Evolutionary conservation across 2,329 filamentous ascomycete genomes (phyloP).

Genomic region (Verticillium alfalfae): DNA sequence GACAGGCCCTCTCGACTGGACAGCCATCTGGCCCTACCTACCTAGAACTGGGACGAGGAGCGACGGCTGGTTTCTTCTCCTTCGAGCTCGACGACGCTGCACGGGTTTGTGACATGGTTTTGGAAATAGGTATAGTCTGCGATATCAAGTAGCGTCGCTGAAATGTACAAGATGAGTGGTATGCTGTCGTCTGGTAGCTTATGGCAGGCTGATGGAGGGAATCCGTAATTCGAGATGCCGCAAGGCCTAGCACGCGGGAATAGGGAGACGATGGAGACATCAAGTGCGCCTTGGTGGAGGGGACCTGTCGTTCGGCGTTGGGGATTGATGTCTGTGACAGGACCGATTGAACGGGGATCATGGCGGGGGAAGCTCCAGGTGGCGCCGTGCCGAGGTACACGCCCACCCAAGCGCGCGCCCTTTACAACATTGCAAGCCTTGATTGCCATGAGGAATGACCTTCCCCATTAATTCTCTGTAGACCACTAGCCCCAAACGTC

Average conservation of each 20-base stretch:
- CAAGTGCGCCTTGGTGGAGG: neutral
- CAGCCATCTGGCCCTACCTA: conserved; percentile 17
- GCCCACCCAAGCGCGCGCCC: neutral
- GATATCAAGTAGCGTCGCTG: neutral
- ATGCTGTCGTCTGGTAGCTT: neutral
- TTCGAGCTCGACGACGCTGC: conserved; percentile 7
- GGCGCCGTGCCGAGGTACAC: neutral
- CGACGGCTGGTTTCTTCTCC: conserved; percentile 20
- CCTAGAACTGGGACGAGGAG: conserved; percentile 61
- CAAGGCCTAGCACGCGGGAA: neutral
- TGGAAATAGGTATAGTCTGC: neutral
- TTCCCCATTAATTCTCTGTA: neutral
- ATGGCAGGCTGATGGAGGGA: neutral
- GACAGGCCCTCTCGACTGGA: neutral
- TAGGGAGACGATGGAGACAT: neutral
- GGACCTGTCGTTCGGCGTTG: neutral
- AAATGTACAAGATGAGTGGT: neutral
- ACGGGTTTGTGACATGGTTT: conserved; percentile 8
- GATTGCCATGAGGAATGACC: neutral
- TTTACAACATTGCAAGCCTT: neutral
- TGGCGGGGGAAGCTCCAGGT: neutral
- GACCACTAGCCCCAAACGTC: neutral
- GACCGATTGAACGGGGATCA: neutral
- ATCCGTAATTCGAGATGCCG: neutral
- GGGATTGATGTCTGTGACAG: neutral